A percentile compares a stretch with the other conserved stretches of the same genome.
phyloP scores from a whole-genome alignment of 2,329 filamentous ascomycete genomes.

The Monilinia polystroma region DNA sequence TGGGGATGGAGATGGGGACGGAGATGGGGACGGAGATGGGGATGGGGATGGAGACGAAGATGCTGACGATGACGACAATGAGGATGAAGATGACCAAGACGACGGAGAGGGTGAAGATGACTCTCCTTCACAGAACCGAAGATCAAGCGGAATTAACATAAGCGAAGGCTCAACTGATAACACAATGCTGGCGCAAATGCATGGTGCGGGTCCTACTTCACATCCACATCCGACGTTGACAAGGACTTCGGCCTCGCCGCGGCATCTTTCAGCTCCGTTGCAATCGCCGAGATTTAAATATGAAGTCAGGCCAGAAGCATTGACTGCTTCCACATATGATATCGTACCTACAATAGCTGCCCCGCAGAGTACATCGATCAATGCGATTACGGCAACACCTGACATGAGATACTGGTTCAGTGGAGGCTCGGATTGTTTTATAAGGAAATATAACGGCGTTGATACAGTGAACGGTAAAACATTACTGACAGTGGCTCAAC shows the following conservation, averaged over 20 bases:
- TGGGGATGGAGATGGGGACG: conserved; percentile 40
- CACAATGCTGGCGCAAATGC: conserved; percentile 31
- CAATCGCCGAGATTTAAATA: conserved; percentile 53
- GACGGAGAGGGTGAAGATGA: conserved; percentile 53
- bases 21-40: conserved; percentile 39
- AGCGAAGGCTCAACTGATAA: conserved; percentile 37
- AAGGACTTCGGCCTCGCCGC: conserved; percentile 39
- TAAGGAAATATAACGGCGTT: conserved; percentile 93
- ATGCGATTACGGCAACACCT: conserved; percentile 85
- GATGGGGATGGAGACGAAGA: conserved; percentile 40
- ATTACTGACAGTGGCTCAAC: conserved; percentile 88
- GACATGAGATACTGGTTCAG: conserved; percentile 95
- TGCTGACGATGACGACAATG: conserved; percentile 46
- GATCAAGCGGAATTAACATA: conserved; percentile 35
- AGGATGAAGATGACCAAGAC: conserved; percentile 44
- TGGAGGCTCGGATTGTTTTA: conserved; percentile 91
- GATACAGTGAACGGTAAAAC: conserved; percentile 95
- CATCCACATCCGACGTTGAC: conserved; percentile 35
- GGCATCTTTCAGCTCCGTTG: conserved; percentile 40
- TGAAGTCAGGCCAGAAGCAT: conserved; percentile 70
- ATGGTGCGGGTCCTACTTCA: conserved; percentile 37
- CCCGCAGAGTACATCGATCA: conserved; percentile 92
- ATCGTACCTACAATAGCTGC: conserved; percentile 97
- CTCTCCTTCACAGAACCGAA: conserved; percentile 42
- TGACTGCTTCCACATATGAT: conserved; percentile 81